Evolutionary conservation across 805 yeast species (phyloP), one percentile per base, ranked within the genome.

Genomic region (Saturnispora hagleri): DNA sequence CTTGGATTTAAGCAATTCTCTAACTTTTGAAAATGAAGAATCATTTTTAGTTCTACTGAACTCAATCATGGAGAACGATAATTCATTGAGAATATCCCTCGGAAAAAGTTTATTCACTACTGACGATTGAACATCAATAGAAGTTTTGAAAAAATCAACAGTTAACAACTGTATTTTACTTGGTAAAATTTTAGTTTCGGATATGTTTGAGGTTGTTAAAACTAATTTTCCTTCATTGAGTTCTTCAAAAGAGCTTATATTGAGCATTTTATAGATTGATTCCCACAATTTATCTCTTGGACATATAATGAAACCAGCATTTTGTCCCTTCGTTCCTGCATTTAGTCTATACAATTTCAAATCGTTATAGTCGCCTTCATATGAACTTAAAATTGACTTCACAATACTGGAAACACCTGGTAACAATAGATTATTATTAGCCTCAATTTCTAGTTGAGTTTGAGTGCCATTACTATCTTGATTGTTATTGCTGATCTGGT

Each of bases 251-350:
- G 26, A 20, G 9, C 22, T 18, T 24, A 46, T 46, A 24, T 34
- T 34, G 2, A 31, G n/a, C 34, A 17, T 27, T 35, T 34, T 33
- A 9, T 20, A 20, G 2, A 46, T 27, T 10, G 35, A 43, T 27
- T 12, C 8, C 46, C 46, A 43, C 15, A 43, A 17, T 12, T 43
- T 24, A n/a, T 43, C 20, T 4, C 22, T 15, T 12, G 43, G 41
- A 43, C 51, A 41, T 18, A 48, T 26, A 34, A 48, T 48, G 27
- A 48, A 48, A n/a, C 51, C 43, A 12, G 40, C 35, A 43, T 34
- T 41, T 17, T 34, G 28, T 18, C 44, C 44, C 5, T 10, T 41
- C 7, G 15, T 5, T 15, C 44, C 44, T 13, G 27, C 44, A 24
- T 2, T 24, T 41, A 41, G 4, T 41, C 44, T 41, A 24, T 24